Base-by-base conservation (phyloP, 2,329 filamentous ascomycete genomes). In the Lasiodiplodia theobromae region DNA sequence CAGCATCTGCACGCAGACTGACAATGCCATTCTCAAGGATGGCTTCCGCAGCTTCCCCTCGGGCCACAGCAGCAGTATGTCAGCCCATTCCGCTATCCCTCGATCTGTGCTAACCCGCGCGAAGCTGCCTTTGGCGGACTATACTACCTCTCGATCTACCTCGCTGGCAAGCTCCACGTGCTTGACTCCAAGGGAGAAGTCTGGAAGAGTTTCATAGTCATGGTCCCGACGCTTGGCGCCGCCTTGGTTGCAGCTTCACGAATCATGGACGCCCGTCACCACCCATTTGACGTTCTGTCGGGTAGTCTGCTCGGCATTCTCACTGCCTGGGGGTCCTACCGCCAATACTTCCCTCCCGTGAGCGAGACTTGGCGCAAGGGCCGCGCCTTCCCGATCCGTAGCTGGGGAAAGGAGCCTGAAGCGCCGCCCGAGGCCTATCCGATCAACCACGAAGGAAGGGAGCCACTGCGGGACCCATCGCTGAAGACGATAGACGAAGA, bases 181-280 rank as follows among this genome's bases (percentile, higher is more conserved):
- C 79, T 88, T 72, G 87, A 89, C 75, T 87, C 86, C 67, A 85
- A 85, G 70, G 87, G 87, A 38, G 86, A 88, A 74, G 85, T 86
- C 18, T 89, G 87, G 87, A 88, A 88, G 73, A 78, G 84, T 2
- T 82, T 88, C 67, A 74, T 88, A 25, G 82, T 87, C 49, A 77
- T 87, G 69, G 77, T 85, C 4, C 87, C 87, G 1, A 80, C 82
- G 11, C 80, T 89, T 18, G 86, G 80, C 25, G 87, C 87, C 21
- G 81, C 82, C 12, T 80, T 88, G 52, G 82, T 89, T 66, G 85
- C 86, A 6, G 84, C 86, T 47, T 85, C 84, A 16, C 84, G 87
- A 54, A 88, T 88, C 68, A 88, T 88, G 86, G 87, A 89, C 72
- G 86, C 86, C 25, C 82, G 87, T 18, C 87, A 89, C 69, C 87